Evolutionary conservation across 768 basidiomycete genomes (phyloP).

Genomic region (Boletellus ananas): DNA sequence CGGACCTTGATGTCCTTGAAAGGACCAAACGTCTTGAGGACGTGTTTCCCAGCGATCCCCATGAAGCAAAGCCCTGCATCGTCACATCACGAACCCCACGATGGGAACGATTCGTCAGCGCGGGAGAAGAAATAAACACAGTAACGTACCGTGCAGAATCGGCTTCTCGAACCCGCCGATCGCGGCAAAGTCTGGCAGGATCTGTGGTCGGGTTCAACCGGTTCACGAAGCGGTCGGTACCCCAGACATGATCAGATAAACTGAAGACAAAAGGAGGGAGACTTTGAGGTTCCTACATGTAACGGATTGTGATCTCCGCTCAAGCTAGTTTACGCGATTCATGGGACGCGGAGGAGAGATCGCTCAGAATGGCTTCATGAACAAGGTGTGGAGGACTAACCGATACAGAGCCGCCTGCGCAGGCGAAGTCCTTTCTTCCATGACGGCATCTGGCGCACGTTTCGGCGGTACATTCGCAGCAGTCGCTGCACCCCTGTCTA

Average conservation of each 20-base stretch:
- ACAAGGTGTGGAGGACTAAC: constrained; percentile 36
- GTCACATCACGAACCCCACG: neutral
- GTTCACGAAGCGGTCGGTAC: neutral
- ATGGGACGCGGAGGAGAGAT: neutral
- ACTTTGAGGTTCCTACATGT: constrained; percentile 49
- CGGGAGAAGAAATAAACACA: neutral
- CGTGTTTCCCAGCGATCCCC: constrained; percentile 92
- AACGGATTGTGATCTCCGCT: constrained; percentile 92
- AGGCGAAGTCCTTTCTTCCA: constrained; percentile 82
- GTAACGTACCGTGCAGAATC: constrained; percentile 60
- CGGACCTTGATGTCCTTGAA: constrained; percentile 95
- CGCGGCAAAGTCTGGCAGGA: constrained; percentile 89
- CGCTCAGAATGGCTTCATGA: neutral
- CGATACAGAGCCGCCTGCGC: constrained; percentile 91
- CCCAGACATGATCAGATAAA: neutral
- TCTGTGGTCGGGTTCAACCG: constrained; percentile 40
- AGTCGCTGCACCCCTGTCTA: constrained; percentile 88
- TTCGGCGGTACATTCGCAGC: constrained; percentile 78
- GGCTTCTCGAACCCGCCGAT: constrained; percentile 95
- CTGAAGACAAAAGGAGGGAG: neutral
- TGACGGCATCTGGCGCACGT: constrained; percentile 76
- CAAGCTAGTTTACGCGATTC: constrained; percentile 43
- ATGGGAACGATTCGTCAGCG: neutral
- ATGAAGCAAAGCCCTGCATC: constrained; percentile 74
- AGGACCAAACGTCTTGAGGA: constrained; percentile 79